These are phyloP conservation scores for Amyloporia xantha DNA, from an alignment of 768 basidiomycete genomes.

Conservation along the genomic window DNA sequence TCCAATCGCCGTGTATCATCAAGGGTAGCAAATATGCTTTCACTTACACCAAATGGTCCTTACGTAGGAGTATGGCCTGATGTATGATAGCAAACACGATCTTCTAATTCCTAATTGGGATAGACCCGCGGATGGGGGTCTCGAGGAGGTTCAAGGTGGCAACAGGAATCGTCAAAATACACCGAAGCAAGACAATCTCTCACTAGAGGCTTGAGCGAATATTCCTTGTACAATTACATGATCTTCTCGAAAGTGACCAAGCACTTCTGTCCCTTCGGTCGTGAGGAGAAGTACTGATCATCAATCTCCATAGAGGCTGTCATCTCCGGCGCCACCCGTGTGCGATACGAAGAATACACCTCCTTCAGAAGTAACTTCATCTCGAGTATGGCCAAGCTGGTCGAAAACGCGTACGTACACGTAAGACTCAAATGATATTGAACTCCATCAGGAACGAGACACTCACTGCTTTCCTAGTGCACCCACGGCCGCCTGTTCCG, in stretches of 20 bases:
- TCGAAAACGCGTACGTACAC: neutral
- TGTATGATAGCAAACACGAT: no score
- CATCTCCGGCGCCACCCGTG: conserved; percentile 15
- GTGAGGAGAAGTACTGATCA: conserved; percentile 15
- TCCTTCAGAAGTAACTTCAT: conserved; percentile 19
- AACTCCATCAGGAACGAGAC: neutral
- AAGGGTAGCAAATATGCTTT: no score
- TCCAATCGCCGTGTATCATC: no score
- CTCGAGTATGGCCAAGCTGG: conserved; percentile 16
- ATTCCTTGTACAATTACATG: neutral
- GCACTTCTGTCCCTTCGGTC: conserved; percentile 17
- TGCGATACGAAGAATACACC: conserved; percentile 13
- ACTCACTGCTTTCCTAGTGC: conserved; percentile 21
- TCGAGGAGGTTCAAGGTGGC: no score
- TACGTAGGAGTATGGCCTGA: no score
- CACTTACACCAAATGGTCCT: no score
- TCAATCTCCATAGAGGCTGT: conserved; percentile 15
- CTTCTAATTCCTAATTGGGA: no score
- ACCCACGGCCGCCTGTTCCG: conserved; percentile 16
- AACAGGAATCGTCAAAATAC: no score
- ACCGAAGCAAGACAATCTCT: no score
- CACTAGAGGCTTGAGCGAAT: no score
- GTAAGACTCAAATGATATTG: neutral
- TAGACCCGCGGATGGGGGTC: no score
- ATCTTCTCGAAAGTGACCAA: conserved; percentile 16